Conservation (phyloP, 345 rosid genomes). For the Bretschneidera sinensis region DNA sequence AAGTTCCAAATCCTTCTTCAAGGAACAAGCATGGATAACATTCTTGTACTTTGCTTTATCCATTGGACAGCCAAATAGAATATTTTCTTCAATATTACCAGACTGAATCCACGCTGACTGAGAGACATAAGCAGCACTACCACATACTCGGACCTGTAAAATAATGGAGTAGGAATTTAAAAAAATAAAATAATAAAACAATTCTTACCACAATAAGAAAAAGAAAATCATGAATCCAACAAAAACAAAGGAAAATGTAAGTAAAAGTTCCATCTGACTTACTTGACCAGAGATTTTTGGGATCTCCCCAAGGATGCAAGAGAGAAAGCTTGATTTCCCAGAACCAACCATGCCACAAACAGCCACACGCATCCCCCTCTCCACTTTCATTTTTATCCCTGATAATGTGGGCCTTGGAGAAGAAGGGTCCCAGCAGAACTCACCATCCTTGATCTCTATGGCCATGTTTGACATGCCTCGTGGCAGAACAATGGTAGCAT, state of each 20-base stretch:
- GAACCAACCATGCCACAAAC: conserved; percentile 98
- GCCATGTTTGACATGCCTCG: conserved; percentile 61
- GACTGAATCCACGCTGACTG: conserved; percentile 99
- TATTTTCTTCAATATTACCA: conserved; percentile 97
- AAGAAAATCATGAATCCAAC: conserved; percentile 6
- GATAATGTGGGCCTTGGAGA: conserved; percentile 69
- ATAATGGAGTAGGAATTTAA: conserved; percentile 15
- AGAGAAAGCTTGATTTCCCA: conserved; percentile 97
- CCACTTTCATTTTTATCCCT: conserved; percentile 72
- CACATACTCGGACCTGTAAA: conserved; percentile 84
- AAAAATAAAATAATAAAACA: conserved; percentile 1
- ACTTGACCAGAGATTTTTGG: conserved; percentile 97
- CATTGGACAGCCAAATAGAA: conserved; percentile 96
- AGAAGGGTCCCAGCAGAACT: conserved; percentile 81
- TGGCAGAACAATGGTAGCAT: conserved; percentile 80
- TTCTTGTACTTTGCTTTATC: conserved; percentile 87
- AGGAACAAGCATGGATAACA: conserved; percentile 88
- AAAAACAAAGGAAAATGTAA: conserved; percentile 13
- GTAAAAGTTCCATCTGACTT: conserved; percentile 35
- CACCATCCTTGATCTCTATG: conserved; percentile 77
- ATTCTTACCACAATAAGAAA: conserved; percentile 1
- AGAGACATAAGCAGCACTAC: conserved; percentile 93
- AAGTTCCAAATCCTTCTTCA: conserved; percentile 92
- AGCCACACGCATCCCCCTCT: conserved; percentile 96
- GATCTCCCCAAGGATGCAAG: conserved; percentile 97